Evolutionary conservation across 495 filamentous ascomycete species (phyloP).

Genomic region (Astrothelium macrocarpum): DNA sequence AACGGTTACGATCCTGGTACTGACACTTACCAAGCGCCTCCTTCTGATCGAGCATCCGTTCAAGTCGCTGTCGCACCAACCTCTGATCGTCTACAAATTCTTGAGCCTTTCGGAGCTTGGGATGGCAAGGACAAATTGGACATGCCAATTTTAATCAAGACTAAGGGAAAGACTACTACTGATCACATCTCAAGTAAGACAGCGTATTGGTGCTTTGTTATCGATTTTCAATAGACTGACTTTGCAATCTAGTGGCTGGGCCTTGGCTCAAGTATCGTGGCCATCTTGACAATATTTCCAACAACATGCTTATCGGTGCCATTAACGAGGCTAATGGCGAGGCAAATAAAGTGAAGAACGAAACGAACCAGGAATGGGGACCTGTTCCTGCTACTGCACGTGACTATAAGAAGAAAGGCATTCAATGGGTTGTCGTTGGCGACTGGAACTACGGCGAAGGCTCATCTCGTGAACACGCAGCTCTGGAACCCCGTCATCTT

Average conservation of each 20-base stretch:
- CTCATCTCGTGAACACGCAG: slow-evolving; percentile 93
- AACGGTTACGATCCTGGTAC: slow-evolving; percentile 85
- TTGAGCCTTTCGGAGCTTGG: slow-evolving; percentile 79
- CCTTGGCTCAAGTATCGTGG: slow-evolving; percentile 99
- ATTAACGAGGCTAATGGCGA: slow-evolving; percentile 92
- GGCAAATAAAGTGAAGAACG: slow-evolving; percentile 97
- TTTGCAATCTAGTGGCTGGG: slow-evolving; percentile 57
- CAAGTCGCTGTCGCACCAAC: slow-evolving; percentile 75
- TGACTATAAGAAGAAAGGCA: slow-evolving; percentile 94
- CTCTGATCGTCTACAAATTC: slow-evolving; percentile 89
- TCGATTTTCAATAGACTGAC: not conserved
- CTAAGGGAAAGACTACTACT: slow-evolving; percentile 95
- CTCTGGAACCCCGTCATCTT: slow-evolving; percentile 93
- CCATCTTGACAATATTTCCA: slow-evolving; percentile 99
- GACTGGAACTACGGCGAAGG: slow-evolving; percentile 99
- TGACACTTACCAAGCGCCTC: slow-evolving; percentile 96
- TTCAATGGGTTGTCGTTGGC: slow-evolving; percentile 96
- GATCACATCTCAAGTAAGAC: slow-evolving; percentile 85
- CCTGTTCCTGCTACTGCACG: slow-evolving; percentile 90
- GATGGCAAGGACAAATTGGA: slow-evolving; percentile 80
- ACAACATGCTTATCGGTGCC: slow-evolving; percentile 99
- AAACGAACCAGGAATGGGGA: slow-evolving; percentile 68
- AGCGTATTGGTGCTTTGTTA: not conserved
- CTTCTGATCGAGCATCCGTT: slow-evolving; percentile 61
- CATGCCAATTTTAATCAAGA: slow-evolving; percentile 95